Evolutionary conservation across 164 flowering plant genomes (phyloP).

Genomic region (Paratinospora sagittata): DNA sequence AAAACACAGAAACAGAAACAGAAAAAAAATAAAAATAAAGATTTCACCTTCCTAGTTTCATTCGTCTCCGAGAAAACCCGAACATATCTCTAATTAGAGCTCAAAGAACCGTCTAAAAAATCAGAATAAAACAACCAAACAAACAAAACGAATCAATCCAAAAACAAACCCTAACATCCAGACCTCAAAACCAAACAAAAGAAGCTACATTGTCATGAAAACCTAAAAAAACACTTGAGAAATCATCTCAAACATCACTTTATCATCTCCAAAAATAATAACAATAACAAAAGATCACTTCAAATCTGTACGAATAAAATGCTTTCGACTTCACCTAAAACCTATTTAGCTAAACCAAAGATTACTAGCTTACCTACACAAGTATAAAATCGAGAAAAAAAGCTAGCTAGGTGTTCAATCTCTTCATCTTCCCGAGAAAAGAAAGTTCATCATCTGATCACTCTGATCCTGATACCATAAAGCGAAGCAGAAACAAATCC

Average conservation of each 20-base stretch:
- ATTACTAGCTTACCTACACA: background rate
- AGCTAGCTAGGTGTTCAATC: too few species aligned
- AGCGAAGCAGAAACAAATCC: too few species aligned
- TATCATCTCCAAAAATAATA: too few species aligned
- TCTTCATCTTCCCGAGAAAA: background rate
- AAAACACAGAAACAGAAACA: background rate
- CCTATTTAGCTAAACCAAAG: too few species aligned
- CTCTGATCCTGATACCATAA: background rate
- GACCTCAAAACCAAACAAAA: background rate
- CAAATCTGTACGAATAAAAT: too few species aligned
- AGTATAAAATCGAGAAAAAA: background rate
- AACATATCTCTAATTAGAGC: slow-evolving; percentile 38
- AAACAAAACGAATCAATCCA: background rate
- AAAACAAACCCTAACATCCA: slow-evolving; percentile 5
- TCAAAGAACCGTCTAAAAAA: background rate
- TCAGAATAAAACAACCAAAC: background rate
- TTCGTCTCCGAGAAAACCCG: slow-evolving; percentile 56
- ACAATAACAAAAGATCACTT: too few species aligned
- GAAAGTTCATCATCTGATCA: background rate
- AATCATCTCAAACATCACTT: background rate
- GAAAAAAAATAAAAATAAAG: background rate
- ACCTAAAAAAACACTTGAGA: background rate
- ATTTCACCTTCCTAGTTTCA: slow-evolving; percentile 62
- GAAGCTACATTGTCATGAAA: slow-evolving; percentile 4
- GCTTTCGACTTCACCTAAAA: too few species aligned